These are phyloP conservation scores for Diutina neorugosa DNA, from an alignment of 1,139 yeast species.

Conservation along the genomic window DNA sequence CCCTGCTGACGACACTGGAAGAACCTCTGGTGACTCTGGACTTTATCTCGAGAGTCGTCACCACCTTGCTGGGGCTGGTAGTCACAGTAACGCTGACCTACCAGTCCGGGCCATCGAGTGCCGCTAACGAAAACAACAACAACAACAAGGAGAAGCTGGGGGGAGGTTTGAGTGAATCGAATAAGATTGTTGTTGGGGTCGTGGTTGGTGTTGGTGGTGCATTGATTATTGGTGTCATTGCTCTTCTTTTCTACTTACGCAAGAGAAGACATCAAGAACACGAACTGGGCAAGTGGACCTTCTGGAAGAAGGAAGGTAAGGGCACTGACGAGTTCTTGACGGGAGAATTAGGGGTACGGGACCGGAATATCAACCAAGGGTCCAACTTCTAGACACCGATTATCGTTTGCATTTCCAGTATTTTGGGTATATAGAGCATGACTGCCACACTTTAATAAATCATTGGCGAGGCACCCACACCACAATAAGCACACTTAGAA, in stretches of 20 bases:
- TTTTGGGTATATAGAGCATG: background rate
- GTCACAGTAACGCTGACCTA: slow-evolving; percentile 1
- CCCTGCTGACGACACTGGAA: background rate
- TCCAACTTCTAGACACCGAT: slow-evolving; percentile 25
- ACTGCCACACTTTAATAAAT: background rate
- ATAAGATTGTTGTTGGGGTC: slow-evolving; percentile 37
- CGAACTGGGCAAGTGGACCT: slow-evolving; percentile 23
- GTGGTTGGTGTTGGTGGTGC: slow-evolving; percentile 42
- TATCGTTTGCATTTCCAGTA: background rate
- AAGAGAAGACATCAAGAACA: slow-evolving; percentile 20
- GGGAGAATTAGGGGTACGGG: slow-evolving; percentile 41
- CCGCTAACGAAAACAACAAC: slow-evolving; percentile 5
- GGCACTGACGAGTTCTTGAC: slow-evolving; percentile 41
- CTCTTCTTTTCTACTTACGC: slow-evolving; percentile 23
- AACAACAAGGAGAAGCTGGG: slow-evolving; percentile 8
- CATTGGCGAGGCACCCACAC: background rate
- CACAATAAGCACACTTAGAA: too few relatives aligned
- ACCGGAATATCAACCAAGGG: slow-evolving; percentile 34
- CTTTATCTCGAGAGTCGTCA: background rate
- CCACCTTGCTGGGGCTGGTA: slow-evolving; percentile 3
- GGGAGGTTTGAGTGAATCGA: slow-evolving; percentile 29
- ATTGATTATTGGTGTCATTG: slow-evolving; percentile 24
- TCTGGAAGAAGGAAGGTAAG: slow-evolving; percentile 40
- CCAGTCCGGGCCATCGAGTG: background rate
- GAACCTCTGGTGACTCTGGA: background rate